Evolutionary conservation across 345 rosid species (phyloP).

Genomic region (Dovyalis caffra): DNA sequence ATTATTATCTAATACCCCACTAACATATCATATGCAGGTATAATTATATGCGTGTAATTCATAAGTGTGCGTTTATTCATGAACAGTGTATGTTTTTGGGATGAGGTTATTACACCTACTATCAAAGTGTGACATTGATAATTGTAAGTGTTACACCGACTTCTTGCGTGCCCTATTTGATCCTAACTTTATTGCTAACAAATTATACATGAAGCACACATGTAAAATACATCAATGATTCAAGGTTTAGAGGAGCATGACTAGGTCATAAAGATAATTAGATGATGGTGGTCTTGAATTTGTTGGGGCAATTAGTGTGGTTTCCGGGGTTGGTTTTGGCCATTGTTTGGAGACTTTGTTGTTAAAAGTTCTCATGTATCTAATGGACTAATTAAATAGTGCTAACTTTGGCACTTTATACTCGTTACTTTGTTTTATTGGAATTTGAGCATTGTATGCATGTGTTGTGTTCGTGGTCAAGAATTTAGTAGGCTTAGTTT

Average conservation of each 20-base stretch:
- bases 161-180: slow-evolving; percentile 54
- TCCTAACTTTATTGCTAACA: slow-evolving; percentile 60
- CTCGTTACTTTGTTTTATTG: too few relatives aligned
- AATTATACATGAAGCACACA: slow-evolving; percentile 59
- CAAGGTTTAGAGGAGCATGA: slow-evolving; percentile 57
- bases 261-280: slow-evolving; percentile 68
- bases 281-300: slow-evolving; percentile 69
- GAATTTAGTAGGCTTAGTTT: too few relatives aligned
- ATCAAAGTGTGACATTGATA: slow-evolving; percentile 55
- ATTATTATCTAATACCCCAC: too few relatives aligned
- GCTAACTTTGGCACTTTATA: background rate
- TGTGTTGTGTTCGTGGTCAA: too few relatives aligned
- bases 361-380: slow-evolving; percentile 14
- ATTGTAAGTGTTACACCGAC: slow-evolving; percentile 57
- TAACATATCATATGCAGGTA: too few relatives aligned
- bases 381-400: background rate
- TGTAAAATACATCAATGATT: slow-evolving; percentile 54
- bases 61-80: too few relatives aligned
- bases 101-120: too few relatives aligned
- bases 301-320: slow-evolving; percentile 26
- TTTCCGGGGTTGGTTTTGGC: slow-evolving; percentile 14
- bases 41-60: too few relatives aligned
- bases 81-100: too few relatives aligned
- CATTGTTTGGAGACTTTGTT: slow-evolving; percentile 6
- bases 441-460: too few relatives aligned